Conservation (phyloP, 805 yeast genomes). For the Candida morakotiae region DNA sequence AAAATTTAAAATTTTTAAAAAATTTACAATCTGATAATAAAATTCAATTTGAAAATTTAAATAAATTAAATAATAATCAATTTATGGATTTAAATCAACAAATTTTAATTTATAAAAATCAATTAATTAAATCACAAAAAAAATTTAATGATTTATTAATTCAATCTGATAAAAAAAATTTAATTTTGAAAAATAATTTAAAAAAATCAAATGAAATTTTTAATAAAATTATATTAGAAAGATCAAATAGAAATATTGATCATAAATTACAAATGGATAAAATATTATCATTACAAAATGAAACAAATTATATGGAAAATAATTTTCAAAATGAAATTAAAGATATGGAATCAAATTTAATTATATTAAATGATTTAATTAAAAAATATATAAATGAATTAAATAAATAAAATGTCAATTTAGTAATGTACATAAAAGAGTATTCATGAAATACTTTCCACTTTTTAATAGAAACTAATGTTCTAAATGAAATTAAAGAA, state of each 20-base stretch:
- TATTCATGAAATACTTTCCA: no score
- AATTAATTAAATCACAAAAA: constrained; percentile 4
- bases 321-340: constrained; percentile 12
- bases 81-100: constrained; percentile 5
- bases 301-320: constrained; percentile 1
- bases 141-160: neutral
- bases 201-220: constrained; percentile 1
- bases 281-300: constrained; percentile 1
- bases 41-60: constrained; percentile 3
- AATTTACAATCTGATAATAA: constrained; percentile 1
- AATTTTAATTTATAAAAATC: constrained; percentile 2
- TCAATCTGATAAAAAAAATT: constrained; percentile 3
- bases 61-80: constrained; percentile 3
- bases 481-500: constrained; percentile 14
- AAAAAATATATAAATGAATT: constrained; percentile 5
- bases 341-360: constrained; percentile 8
- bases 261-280: constrained; percentile 1
- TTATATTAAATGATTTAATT: constrained; percentile 1
- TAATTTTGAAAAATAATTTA: neutral
- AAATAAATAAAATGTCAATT: neutral
- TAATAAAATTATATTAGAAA: constrained; percentile 2
- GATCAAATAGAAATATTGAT: neutral
- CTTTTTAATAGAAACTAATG: neutral
- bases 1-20: constrained; percentile 24
- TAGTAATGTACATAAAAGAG: no score